phyloP scores from a whole-genome alignment of 2,329 filamentous ascomycete genomes.

The Fusarium sp. region DNA sequence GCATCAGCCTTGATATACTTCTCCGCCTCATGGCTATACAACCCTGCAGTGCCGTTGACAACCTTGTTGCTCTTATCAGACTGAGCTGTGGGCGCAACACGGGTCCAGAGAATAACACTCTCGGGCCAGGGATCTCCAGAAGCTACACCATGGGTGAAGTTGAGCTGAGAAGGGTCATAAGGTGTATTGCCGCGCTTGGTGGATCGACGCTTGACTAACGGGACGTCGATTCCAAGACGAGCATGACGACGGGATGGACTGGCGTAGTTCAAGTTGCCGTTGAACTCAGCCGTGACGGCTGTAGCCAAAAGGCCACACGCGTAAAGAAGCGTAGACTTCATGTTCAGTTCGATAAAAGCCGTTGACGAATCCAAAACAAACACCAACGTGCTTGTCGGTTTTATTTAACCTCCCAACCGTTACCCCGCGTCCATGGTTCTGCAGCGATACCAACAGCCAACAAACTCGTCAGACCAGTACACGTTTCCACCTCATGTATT shows the following conservation, averaged over 20 bases:
- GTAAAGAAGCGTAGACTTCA: constrained; percentile 20
- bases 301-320: constrained; percentile 16
- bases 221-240: constrained; percentile 73
- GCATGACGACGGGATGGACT: constrained; percentile 75
- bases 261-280: constrained; percentile 74
- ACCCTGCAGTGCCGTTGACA: constrained; percentile 55
- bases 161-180: constrained; percentile 55
- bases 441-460: constrained; percentile 15
- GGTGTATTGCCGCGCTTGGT: constrained; percentile 24
- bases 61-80: constrained; percentile 59
- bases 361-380: background rate
- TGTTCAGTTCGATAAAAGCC: constrained; percentile 1
- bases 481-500: constrained; percentile 29
- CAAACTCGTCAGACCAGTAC: constrained; percentile 9
- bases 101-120: constrained; percentile 69
- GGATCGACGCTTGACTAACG: constrained; percentile 45
- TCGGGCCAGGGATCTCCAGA: constrained; percentile 66
- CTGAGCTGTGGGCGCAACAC: constrained; percentile 59
- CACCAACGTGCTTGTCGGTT: background rate
- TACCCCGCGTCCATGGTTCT: background rate
- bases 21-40: constrained; percentile 64
- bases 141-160: constrained; percentile 74
- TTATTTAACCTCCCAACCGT: constrained; percentile 19
- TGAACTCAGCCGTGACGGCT: constrained; percentile 26
- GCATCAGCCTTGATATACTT: constrained; percentile 52